Evolutionary conservation across 116 monocot genomes (phyloP), one percentile per base, ranked within the genome.

Genomic region (Posidonia oceanica): DNA sequence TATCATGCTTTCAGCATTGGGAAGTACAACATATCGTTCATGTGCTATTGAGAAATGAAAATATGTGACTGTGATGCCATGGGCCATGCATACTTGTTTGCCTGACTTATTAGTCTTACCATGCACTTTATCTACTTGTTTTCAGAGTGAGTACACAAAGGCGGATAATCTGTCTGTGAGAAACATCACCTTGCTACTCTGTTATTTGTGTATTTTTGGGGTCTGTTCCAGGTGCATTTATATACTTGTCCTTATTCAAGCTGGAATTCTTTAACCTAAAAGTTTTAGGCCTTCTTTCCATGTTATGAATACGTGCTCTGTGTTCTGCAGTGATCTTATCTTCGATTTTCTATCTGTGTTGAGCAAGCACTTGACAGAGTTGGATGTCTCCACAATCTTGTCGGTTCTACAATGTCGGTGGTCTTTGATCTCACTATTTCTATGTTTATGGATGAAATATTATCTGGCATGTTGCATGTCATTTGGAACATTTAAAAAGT

Each of bases 281-380:
- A 61, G 36, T 41, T 23, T 56, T 68, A 55, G 57, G 17, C 51
- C 44, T 40, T 64, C 20, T 68, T 39, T 41, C n/a, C 14, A 13
- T 38, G 54, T 37, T 65, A 14, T 16, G 48, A 63, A 52, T 5
- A 52, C 52, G 41, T 64, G 15, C 52, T 63, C 48, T 66, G 13
- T 72, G 36, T 65, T 80, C 11, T 86, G 78, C 90, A 99, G 98
- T 58, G 90, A 93, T 82, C 83, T 99, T 56, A 75, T 99, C 53
- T 99, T 88, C 73, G 90, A 99, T 80, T 84, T 99, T 64, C 83
- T 98, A 54, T 83, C 72, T 21, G 72, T 79, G 11, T 71, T 99
- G 83, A 84, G 82, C 84, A 93, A 84, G 74, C 88, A 84, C 11
- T 69, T 99, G 77, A 90, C 90, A 7, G 98, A 99, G 76, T 67